Conservation (phyloP, 768 basidiomycete genomes). For the Pluteus cervinus region DNA sequence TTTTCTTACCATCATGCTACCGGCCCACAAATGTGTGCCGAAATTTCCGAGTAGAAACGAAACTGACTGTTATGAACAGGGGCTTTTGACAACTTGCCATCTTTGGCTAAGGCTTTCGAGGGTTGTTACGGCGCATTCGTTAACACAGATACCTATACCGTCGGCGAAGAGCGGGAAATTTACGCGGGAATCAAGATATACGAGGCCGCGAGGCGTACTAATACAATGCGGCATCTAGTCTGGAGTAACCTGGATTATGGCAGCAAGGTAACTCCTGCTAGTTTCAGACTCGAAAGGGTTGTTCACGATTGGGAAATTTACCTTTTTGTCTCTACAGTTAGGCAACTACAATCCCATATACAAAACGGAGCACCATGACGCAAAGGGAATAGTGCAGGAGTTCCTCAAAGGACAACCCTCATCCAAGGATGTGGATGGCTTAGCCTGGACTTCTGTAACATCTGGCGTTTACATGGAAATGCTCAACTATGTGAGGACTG, state of each 20-base stretch:
- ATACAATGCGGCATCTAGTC: slow-evolving; percentile 29
- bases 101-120: slow-evolving; percentile 25
- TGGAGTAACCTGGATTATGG: slow-evolving; percentile 37
- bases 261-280: slow-evolving; percentile 23
- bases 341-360: slow-evolving; percentile 23
- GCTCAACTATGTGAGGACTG: slow-evolving; percentile 26
- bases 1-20: slow-evolving; percentile 9
- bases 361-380: slow-evolving; percentile 32
- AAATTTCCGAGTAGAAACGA: no score
- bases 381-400: slow-evolving; percentile 33
- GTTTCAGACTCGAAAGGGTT: no score
- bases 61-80: no score
- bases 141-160: slow-evolving; percentile 34
- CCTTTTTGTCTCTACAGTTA: slow-evolving; percentile 12
- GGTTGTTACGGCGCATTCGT: slow-evolving; percentile 36
- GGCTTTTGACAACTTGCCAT: no score
- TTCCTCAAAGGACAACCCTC: slow-evolving; percentile 30
- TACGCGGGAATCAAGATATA: slow-evolving; percentile 34
- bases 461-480: slow-evolving; percentile 37
- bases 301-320: no score
- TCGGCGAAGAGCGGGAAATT: slow-evolving; percentile 34
- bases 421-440: slow-evolving; percentile 19
- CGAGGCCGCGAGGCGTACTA: slow-evolving; percentile 29
- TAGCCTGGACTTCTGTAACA: slow-evolving; percentile 31
- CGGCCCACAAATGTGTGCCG: no score